These are phyloP conservation scores for Hymenoscyphus scutula DNA, from an alignment of 2,329 filamentous ascomycete species.

Conservation along the genomic window DNA sequence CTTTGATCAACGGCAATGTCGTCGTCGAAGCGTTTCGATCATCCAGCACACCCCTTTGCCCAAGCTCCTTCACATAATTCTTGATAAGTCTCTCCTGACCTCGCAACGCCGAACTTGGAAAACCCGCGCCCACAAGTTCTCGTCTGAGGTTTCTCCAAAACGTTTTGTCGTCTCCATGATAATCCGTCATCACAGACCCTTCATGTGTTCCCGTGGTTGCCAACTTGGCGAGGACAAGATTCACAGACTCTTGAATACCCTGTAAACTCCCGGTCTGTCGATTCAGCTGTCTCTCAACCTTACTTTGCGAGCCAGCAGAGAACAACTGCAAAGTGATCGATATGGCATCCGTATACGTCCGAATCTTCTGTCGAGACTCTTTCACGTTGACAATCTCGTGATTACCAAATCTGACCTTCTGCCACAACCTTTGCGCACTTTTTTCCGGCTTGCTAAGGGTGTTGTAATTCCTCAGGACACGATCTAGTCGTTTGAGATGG, in stretches of 20 bases:
- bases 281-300: constrained; percentile 21
- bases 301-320: constrained; percentile 15
- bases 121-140: constrained; percentile 54
- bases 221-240: constrained; percentile 19
- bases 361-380: constrained; percentile 16
- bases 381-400: constrained; percentile 18
- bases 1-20: neutral
- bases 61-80: constrained; percentile 26
- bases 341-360: constrained; percentile 20
- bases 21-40: constrained; percentile 3
- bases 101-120: constrained; percentile 50
- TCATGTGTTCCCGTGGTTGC: neutral
- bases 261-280: constrained; percentile 16
- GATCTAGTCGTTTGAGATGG: constrained; percentile 15
- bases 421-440: constrained; percentile 16
- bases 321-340: constrained; percentile 17
- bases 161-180: constrained; percentile 44
- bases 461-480: constrained; percentile 21
- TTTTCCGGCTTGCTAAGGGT: constrained; percentile 15
- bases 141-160: constrained; percentile 54
- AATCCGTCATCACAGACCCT: constrained; percentile 25
- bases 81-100: constrained; percentile 47
- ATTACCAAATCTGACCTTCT: constrained; percentile 21
- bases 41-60: constrained; percentile 22
- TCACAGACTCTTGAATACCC: constrained; percentile 14